Percentiles rank a stretch among this genome's conserved stretches.
Evolutionary conservation across 176 grass and related monocot species (phyloP).

Genomic region (Hordeum marinum): DNA sequence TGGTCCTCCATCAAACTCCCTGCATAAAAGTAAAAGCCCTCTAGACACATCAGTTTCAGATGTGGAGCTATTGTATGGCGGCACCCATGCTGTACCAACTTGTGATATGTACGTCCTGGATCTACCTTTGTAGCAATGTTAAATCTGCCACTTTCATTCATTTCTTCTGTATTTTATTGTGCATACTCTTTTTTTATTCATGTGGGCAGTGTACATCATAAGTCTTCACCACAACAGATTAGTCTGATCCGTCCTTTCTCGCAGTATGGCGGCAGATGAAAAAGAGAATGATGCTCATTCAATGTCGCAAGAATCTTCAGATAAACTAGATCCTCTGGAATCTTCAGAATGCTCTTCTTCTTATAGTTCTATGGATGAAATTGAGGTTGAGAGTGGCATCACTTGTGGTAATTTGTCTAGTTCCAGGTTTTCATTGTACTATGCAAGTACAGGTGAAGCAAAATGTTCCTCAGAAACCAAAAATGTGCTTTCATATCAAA

Average conservation of each 20-base stretch:
- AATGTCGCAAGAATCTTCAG: slow-evolving; percentile 64
- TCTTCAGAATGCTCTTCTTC: slow-evolving; percentile 68
- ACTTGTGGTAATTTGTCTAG: slow-evolving; percentile 23
- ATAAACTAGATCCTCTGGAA: slow-evolving; percentile 46
- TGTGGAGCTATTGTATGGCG: slow-evolving; percentile 29
- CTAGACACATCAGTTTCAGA: slow-evolving; percentile 33
- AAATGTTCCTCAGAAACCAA: slow-evolving; percentile 27
- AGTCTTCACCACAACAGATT: not conserved
- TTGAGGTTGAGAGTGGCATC: slow-evolving; percentile 30
- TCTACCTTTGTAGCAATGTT: slow-evolving; percentile 5
- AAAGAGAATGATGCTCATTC: slow-evolving; percentile 51
- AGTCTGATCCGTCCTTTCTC: slow-evolving; percentile 14
- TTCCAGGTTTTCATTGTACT: slow-evolving; percentile 31
- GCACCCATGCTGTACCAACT: slow-evolving; percentile 7
- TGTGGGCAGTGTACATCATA: not conserved
- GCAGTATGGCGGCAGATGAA: slow-evolving; percentile 37
- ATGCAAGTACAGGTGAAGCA: slow-evolving; percentile 23
- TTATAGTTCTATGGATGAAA: slow-evolving; percentile 68
- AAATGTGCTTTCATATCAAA: slow-evolving; percentile 40
- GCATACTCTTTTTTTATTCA: not conserved
- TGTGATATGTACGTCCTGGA: slow-evolving; percentile 40
- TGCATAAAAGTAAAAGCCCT: slow-evolving; percentile 24
- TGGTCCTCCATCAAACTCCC: slow-evolving; percentile 24
- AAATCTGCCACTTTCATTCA: not conserved
- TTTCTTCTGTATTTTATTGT: slow-evolving; percentile 6